Base-by-base conservation (phyloP, 192 early-diverging fungal genomes). In the Dissophora ornata region DNA sequence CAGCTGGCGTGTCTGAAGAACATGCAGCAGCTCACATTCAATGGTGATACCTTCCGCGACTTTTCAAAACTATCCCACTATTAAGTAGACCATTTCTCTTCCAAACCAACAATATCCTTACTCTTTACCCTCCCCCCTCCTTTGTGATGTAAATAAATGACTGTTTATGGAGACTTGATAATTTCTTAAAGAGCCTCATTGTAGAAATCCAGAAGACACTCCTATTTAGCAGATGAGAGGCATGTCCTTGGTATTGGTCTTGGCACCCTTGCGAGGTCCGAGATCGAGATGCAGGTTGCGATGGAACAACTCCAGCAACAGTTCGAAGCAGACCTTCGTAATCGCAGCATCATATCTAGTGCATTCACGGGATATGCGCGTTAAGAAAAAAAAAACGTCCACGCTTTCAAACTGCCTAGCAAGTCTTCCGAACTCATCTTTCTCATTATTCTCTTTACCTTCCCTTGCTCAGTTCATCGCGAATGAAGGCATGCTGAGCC, bases 401-500 rank as follows among this genome's bases (percentile, higher is more conserved):
- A n/a, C n/a, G n/a, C n/a, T n/a, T n/a, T n/a, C 13, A 38, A 38
- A 9, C 36, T 6, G 13, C 36, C 36, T 13, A 9, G 7, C 49
- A 24, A 22, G 49, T 51, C 25, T 26, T 51, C 26, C 7, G 19
- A 8, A 29, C 30, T 3, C 51, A 25, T 3, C 13, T 2, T 53
- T 16, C 49, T 51, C 28, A 1, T 1, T 1, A 2, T 30, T 53
- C 4, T 28, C 1, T n/a, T 38, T 38, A 38, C 46, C 89, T 66
- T 22, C 86, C 88, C 57, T 90, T 90, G 62, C 69, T 78, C 34
- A 86, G 52, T 54, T 89, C 87, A 67, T 90, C 89, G 15, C 89
- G 79, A 49, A 90, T 88, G 59, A 88, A 90, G 19, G 89, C 89
- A 62, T 90, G 89, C 62, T 89, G 88, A 21, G 82, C 85, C 45